Percentiles rank a stretch among this genome's conserved stretches.
Evolutionary conservation across 1,139 yeast species (phyloP).

Genomic region (Suhomyces chickasaworum): DNA sequence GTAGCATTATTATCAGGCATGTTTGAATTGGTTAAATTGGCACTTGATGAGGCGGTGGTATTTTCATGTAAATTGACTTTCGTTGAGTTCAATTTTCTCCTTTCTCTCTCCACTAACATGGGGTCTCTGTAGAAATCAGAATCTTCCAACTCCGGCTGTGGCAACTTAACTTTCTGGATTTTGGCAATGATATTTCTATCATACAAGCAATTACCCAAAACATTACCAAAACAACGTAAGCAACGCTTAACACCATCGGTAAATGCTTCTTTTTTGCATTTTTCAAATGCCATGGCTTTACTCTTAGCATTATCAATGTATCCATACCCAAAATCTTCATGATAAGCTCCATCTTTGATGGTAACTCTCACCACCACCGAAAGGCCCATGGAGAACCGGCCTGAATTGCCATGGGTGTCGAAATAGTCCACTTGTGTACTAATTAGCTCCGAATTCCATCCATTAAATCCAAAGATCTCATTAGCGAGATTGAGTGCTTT

Average conservation of each 20-base stretch:
- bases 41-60: neutral
- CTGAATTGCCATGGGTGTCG: conserved; percentile 59
- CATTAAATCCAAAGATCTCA: conserved; percentile 78
- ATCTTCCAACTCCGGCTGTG: conserved; percentile 57
- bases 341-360: conserved; percentile 71
- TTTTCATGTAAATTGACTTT: conserved; percentile 17
- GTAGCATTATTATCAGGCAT: neutral
- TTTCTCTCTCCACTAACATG: conserved; percentile 34
- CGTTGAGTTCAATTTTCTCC: conserved; percentile 17
- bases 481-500: conserved; percentile 76
- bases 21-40: neutral
- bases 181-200: conserved; percentile 65
- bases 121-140: conserved; percentile 44
- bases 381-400: conserved; percentile 61
- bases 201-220: conserved; percentile 76
- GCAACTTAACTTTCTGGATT: conserved; percentile 54
- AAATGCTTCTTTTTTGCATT: conserved; percentile 78
- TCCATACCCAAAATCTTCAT: conserved; percentile 84
- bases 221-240: conserved; percentile 76
- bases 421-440: conserved; percentile 68
- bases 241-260: conserved; percentile 82
- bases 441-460: conserved; percentile 75
- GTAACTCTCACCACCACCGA: conserved; percentile 74
- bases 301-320: conserved; percentile 70
- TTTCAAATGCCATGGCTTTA: conserved; percentile 76